Evolutionary conservation across 1,139 yeast species (phyloP).

Genomic region (Candida anutae): DNA sequence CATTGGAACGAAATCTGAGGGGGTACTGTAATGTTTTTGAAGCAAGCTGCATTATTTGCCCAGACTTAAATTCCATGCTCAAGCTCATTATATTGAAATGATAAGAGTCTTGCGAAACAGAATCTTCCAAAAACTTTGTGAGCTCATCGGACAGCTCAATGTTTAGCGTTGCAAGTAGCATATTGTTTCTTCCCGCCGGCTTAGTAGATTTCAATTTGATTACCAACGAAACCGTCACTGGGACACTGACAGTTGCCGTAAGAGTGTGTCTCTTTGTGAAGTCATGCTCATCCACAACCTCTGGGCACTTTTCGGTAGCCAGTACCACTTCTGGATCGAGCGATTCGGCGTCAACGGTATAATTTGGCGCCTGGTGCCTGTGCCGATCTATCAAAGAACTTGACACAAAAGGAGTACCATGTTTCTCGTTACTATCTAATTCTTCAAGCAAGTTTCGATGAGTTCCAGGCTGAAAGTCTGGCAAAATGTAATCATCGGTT

Average conservation of each 20-base stretch:
- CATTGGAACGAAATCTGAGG: constrained; percentile 19
- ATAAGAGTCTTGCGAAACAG: constrained; percentile 11
- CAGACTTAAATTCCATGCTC: constrained; percentile 33
- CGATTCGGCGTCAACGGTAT: background rate
- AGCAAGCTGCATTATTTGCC: constrained; percentile 21
- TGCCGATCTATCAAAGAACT: constrained; percentile 1
- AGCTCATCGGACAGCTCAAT: constrained; percentile 45
- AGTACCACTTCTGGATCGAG: background rate
- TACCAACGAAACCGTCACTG: constrained; percentile 44
- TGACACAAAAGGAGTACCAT: constrained; percentile 1
- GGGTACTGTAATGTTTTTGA: constrained; percentile 22
- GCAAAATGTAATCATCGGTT: constrained; percentile 8
- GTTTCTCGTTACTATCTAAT: constrained; percentile 12
- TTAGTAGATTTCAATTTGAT: constrained; percentile 50
- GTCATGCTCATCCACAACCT: constrained; percentile 1
- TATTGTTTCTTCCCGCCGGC: constrained; percentile 48
- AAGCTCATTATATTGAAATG: constrained; percentile 33
- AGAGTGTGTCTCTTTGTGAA: background rate
- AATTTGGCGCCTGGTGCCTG: background rate
- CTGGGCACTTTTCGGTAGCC: background rate
- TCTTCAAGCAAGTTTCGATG: constrained; percentile 18
- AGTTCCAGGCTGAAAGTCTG: constrained; percentile 15
- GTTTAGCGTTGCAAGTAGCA: constrained; percentile 47
- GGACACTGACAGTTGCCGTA: constrained; percentile 12
- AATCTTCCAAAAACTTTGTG: constrained; percentile 9